Conservation (phyloP, 1,139 yeast species). For the Yamadazyma triangularis region DNA sequence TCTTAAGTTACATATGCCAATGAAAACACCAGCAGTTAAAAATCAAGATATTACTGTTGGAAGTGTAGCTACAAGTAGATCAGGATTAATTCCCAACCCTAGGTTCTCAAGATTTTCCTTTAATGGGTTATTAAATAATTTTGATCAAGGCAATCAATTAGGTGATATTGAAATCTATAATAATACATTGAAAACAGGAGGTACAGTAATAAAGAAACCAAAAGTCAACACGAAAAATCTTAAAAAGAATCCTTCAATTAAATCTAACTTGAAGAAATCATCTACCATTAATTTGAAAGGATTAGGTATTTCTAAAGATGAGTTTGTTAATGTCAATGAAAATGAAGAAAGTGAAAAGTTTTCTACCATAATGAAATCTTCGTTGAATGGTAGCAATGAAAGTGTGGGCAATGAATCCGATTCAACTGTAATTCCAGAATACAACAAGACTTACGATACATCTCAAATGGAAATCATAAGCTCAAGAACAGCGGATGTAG, state of each 20-base stretch:
- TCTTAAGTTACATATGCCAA: neutral
- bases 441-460: neutral
- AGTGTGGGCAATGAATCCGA: constrained; percentile 13
- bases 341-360: constrained; percentile 15
- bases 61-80: neutral
- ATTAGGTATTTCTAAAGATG: constrained; percentile 23
- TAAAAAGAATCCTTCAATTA: neutral
- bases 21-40: neutral
- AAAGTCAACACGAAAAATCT: constrained; percentile 2
- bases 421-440: neutral
- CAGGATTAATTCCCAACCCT: constrained; percentile 37
- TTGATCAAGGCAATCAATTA: constrained; percentile 15
- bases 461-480: constrained; percentile 22
- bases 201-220: constrained; percentile 25
- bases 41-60: neutral
- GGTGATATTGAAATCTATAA: constrained; percentile 27
- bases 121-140: constrained; percentile 29
- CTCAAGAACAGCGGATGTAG: constrained; percentile 29
- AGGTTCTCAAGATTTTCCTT: constrained; percentile 42
- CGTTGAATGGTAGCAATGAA: constrained; percentile 14
- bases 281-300: constrained; percentile 26
- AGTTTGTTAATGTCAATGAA: constrained; percentile 19
- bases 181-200: constrained; percentile 20
- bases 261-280: constrained; percentile 17
- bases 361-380: constrained; percentile 11